These are phyloP conservation scores for Candida suzukii DNA, from an alignment of 805 yeast species.

Conservation along the genomic window DNA sequence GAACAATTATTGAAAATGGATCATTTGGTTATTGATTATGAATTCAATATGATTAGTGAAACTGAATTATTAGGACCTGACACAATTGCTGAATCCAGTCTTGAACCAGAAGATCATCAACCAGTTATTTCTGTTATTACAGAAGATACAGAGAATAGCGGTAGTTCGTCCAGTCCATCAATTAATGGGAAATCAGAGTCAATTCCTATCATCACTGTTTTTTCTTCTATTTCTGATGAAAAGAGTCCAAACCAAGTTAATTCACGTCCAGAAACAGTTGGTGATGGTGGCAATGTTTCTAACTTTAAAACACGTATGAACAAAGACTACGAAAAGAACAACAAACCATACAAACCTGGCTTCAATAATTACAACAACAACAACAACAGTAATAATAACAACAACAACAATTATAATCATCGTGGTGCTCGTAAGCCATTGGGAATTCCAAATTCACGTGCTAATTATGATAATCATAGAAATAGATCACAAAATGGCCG, in stretches of 20 bases:
- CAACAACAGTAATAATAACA: too few species aligned
- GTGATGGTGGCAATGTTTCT: neutral
- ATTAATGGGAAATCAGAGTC: constrained; percentile 21
- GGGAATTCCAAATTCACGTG: constrained; percentile 53
- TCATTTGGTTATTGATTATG: constrained; percentile 77
- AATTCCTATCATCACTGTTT: constrained; percentile 3
- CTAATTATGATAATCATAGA: constrained; percentile 2
- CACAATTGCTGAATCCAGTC: constrained; percentile 8
- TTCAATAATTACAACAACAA: constrained; percentile 9
- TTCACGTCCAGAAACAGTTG: neutral
- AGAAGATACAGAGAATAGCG: constrained; percentile 14
- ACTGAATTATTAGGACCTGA: constrained; percentile 10
- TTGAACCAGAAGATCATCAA: neutral
- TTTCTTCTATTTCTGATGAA: constrained; percentile 3
- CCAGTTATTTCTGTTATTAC: neutral
- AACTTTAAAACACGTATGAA: neutral
- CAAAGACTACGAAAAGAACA: neutral
- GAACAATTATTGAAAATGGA: constrained; percentile 52
- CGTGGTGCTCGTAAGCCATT: constrained; percentile 49
- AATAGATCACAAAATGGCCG: constrained; percentile 2
- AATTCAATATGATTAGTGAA: constrained; percentile 11
- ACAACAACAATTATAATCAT: constrained; percentile 18
- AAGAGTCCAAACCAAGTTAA: constrained; percentile 10
- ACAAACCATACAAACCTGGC: neutral
- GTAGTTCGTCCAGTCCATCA: constrained; percentile 6